Evolutionary conservation across 2,329 filamentous ascomycete species (phyloP), one percentile per base, ranked within the genome.

Genomic region (Penicillium psychrosexuale): DNA sequence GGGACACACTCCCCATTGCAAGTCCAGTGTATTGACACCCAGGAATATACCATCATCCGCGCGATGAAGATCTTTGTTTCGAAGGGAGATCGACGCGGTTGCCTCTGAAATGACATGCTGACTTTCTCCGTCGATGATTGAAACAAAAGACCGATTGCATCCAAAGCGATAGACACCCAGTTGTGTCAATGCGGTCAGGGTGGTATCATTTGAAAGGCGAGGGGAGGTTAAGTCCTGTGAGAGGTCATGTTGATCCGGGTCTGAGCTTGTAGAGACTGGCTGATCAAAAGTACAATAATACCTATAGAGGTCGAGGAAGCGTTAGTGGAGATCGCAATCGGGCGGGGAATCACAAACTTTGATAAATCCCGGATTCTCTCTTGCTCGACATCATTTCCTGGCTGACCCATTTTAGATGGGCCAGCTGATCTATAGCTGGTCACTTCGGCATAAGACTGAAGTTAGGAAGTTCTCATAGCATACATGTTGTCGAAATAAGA

Each of bases 81-180:
- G 62, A 5, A 82, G 62, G 0, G 73, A 74, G 2, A 76, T 70
- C 1, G 69, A 72, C 1, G 71, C 69, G 0, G 79, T 79, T 9
- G 80, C 78, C 58, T 83, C 81, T 52, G 81, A 79, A 19, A 83
- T 71, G 37, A 83, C 69, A 57, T 81, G 66, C 58, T 84, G 80
- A 51, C 72, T 67, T 3, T 72, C 68, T 8, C 68, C 67, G 54
- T 82, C 80, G 57, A 83, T 81, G 31, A 83, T 69, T 1, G 80
- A 83, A 34, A 84, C 72, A 30, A 82, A 68, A 5, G 75, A 70
- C 15, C 80, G 74, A n/a, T 70, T 69, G 5, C 72, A 75, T 19
- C 72, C 68, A 5, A 81, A 69, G 28, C 75, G 73, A 56, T 76
- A 69, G 11, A 75, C 71, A 1, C 74, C 80, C 7, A 83, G 72